Percentiles rank a stretch among this genome's conserved stretches.
Evolutionary conservation across 176 grass and related monocot genomes (phyloP).

Genomic region (Bromus sterilis): DNA sequence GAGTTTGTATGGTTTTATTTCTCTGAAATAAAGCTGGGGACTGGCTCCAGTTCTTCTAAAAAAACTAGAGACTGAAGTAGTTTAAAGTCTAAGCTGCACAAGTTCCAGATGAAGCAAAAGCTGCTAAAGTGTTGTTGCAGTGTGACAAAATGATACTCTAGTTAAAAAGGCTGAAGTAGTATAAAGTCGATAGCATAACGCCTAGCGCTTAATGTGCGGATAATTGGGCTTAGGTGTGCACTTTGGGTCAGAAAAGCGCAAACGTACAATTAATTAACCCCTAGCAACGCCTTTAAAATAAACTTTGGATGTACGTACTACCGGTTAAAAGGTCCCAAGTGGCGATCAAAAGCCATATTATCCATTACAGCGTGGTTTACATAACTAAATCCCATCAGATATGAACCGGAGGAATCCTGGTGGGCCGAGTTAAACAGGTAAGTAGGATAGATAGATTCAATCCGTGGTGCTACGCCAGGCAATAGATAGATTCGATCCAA

Average conservation of each 20-base stretch:
- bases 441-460: slow-evolving; percentile 7
- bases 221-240: not conserved
- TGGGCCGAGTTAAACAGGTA: not conserved
- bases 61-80: not conserved
- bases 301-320: not conserved
- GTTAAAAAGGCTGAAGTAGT: no score
- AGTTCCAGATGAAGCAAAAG: not conserved
- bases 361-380: not conserved
- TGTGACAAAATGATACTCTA: not conserved
- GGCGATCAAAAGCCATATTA: not conserved
- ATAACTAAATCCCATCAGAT: not conserved
- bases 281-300: not conserved
- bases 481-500: not conserved
- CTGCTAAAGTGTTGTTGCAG: no score
- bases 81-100: not conserved
- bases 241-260: not conserved
- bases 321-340: no score
- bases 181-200: not conserved
- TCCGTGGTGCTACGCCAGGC: not conserved
- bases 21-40: no score
- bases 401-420: not conserved
- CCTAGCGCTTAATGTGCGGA: not conserved
- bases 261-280: not conserved
- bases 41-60: no score
- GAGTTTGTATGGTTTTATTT: no score